Evolutionary conservation across 805 yeast species (phyloP).

Genomic region (Suhomyces sp.): DNA sequence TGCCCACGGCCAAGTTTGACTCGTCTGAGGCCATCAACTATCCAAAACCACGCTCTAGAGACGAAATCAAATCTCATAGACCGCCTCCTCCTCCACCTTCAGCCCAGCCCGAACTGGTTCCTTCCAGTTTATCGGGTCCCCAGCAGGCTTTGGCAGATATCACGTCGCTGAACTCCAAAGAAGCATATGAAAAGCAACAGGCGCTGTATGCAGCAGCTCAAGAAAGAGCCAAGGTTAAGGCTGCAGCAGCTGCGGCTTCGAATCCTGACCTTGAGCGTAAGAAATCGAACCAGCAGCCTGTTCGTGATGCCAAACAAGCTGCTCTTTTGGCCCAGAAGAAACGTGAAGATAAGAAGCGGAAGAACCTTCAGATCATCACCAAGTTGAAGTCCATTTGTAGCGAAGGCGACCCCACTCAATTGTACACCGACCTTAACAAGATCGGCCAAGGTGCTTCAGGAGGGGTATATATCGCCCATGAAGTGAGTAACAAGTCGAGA

Average conservation of each 20-base stretch:
- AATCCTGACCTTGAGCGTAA: constrained; percentile 6
- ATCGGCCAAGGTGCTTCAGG: constrained; percentile 99
- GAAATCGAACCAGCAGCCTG: constrained; percentile 33
- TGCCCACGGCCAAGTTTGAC: constrained; percentile 28
- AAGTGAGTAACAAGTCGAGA: constrained; percentile 43
- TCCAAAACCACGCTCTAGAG: constrained; percentile 19
- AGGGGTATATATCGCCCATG: constrained; percentile 89
- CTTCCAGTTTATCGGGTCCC: constrained; percentile 30
- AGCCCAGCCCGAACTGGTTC: constrained; percentile 21
- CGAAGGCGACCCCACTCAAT: constrained; percentile 75
- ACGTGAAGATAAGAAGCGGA: constrained; percentile 73
- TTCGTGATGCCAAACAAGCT: constrained; percentile 50
- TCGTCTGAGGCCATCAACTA: constrained; percentile 7
- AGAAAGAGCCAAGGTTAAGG: constrained; percentile 7
- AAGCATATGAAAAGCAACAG: constrained; percentile 11
- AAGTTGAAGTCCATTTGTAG: constrained; percentile 75
- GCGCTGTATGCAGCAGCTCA: constrained; percentile 9
- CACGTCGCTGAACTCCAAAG: constrained; percentile 8
- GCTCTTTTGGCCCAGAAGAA: constrained; percentile 61
- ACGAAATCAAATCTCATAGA: constrained; percentile 32
- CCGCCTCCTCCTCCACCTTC: constrained; percentile 45
- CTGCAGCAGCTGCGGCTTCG: constrained; percentile 2
- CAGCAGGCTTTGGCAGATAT: constrained; percentile 19
- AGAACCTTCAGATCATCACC: constrained; percentile 68
- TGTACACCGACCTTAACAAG: constrained; percentile 68